Base-by-base conservation (phyloP, 169 alveolate species). In the Plasmodium fragile region DNA sequence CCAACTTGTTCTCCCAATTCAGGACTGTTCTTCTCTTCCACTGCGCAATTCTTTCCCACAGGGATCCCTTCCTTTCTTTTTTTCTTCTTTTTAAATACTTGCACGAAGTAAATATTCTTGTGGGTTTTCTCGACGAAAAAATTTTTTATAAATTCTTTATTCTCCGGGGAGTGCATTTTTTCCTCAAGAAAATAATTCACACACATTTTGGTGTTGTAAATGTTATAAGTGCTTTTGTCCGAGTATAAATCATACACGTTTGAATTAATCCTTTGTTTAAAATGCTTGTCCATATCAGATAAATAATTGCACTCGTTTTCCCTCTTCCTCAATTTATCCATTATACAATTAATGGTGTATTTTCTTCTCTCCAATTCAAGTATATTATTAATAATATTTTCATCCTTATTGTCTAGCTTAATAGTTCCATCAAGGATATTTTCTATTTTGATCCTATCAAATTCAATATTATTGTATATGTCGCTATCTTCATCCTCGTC, bases 301-400 rank as follows among this genome's bases (percentile, higher is more conserved):
- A 52, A 28, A 30, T 22, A 49, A 69, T 82, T 81, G 22, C 4
- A n/a, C 1, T 55, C 72, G 28, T 73, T 84, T 49, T 84, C 85
- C 10, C 71, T 43, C 70, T 45, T 84, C 55, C 93, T 73, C 69
- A 84, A 18, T 52, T 49, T 84, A 10, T 84, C 93, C 84, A 84
- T 84, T 16, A 84, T 84, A 75, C 93, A 84, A 77, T 84, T 84
- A 7, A 84, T 84, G 39, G 93, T 45, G 59, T 84, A 84, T 84
- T 84, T 84, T 52, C 93, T 45, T 75, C 93, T 84, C 59, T 84
- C 93, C 43, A 84, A 84, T 84, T 84, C 93, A 52, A 84, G 43
- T n/a, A 84, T 84, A 28, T 84, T 84, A 32, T 75, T 84, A 34
- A 84, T 84, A 18, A 84, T 73, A 49, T 45, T 75, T 75, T 69